Conservation (phyloP, 2,329 filamentous ascomycete genomes). For the Ophiocordyceps camponoti-floridani region DNA sequence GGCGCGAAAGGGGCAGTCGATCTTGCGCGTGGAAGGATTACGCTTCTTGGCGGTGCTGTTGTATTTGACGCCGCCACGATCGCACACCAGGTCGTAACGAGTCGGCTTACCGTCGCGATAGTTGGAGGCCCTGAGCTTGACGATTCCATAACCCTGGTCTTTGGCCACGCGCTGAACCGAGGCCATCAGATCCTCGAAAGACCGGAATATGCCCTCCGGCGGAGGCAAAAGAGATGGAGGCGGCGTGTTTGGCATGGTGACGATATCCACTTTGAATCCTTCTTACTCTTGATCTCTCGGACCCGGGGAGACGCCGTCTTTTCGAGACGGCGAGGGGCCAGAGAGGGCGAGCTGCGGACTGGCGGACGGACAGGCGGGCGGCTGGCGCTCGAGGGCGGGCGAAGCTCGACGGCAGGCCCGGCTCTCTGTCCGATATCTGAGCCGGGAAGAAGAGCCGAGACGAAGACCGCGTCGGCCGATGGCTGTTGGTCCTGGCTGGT, state of each 20-base stretch:
- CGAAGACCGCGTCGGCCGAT: constrained; percentile 2
- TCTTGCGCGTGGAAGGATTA: constrained; percentile 44
- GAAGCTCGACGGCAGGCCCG: neutral
- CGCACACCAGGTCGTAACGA: constrained; percentile 44
- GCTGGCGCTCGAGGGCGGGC: constrained; percentile 1
- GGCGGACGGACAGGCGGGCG: constrained; percentile 1
- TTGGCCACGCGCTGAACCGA: constrained; percentile 42
- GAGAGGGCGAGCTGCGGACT: constrained; percentile 4
- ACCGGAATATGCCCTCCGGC: constrained; percentile 40
- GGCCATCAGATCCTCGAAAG: constrained; percentile 39
- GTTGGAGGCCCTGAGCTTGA: constrained; percentile 44
- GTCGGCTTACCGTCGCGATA: constrained; percentile 45
- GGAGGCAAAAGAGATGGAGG: constrained; percentile 32
- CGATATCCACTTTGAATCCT: constrained; percentile 3
- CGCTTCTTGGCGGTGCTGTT: constrained; percentile 47
- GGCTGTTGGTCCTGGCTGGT: constrained; percentile 2
- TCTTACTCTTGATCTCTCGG: constrained; percentile 5
- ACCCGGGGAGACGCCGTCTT: constrained; percentile 13
- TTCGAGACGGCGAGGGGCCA: neutral
- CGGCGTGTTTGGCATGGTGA: constrained; percentile 28
- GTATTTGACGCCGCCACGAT: constrained; percentile 46
- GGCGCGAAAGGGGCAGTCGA: constrained; percentile 44
- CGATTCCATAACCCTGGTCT: constrained; percentile 43
- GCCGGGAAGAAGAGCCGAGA: constrained; percentile 1
- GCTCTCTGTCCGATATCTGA: constrained; percentile 1